phyloP scores from a whole-genome alignment of 805 yeast genomes.

The Starmerella etchellsii region DNA sequence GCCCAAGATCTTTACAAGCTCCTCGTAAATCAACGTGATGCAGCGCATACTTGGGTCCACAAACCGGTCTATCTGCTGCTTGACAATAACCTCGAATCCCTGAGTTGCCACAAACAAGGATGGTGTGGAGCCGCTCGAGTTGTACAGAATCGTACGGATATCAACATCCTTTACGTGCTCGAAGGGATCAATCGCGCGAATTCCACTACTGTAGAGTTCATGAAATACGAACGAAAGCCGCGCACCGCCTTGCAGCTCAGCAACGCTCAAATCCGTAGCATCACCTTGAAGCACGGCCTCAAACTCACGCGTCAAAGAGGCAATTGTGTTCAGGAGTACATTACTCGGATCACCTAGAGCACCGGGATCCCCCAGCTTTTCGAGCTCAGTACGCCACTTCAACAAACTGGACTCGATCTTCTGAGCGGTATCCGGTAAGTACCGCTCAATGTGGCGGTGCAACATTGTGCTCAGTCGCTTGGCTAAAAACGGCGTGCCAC shows the following conservation, averaged over 20 bases:
- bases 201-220: conserved; percentile 87
- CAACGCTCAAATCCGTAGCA: conserved; percentile 72
- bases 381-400: conserved; percentile 71
- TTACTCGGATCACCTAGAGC: conserved; percentile 60
- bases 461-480: conserved; percentile 79
- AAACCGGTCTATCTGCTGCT: conserved; percentile 83
- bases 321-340: conserved; percentile 77
- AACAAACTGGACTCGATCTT: conserved; percentile 74
- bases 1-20: conserved; percentile 76
- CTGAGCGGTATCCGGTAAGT: conserved; percentile 84
- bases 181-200: conserved; percentile 84
- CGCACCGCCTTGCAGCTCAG: conserved; percentile 95
- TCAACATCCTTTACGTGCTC: conserved; percentile 93
- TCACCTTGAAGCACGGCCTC: conserved; percentile 85
- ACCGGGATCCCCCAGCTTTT: conserved; percentile 73
- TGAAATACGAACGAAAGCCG: conserved; percentile 94
- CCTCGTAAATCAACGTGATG: conserved; percentile 83
- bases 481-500: conserved; percentile 97
- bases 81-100: conserved; percentile 90
- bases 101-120: conserved; percentile 93
- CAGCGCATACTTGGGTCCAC: conserved; percentile 88
- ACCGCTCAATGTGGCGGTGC: conserved; percentile 76
- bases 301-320: conserved; percentile 85
- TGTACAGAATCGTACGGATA: conserved; percentile 92
- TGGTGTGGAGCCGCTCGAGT: conserved; percentile 93